Evolutionary conservation across 805 yeast genomes (phyloP).

Genomic region (Phaffomyces antillensis): DNA sequence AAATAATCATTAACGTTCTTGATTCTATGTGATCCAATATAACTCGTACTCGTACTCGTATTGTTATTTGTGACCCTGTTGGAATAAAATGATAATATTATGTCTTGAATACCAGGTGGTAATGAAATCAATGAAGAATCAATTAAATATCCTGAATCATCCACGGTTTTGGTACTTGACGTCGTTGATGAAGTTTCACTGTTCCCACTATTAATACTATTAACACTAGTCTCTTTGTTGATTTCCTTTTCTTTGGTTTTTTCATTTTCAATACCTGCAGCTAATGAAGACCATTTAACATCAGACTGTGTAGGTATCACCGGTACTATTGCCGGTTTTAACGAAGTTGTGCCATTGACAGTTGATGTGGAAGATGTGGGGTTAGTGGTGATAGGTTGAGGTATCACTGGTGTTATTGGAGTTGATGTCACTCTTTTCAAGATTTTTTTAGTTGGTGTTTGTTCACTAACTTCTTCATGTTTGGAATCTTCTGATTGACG

Average conservation of each 20-base stretch:
- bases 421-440: neutral
- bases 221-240: neutral
- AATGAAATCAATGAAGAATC: conserved; percentile 15
- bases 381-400: neutral
- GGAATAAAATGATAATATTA: conserved; percentile 22
- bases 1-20: conserved; percentile 6
- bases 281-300: conserved; percentile 43
- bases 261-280: conserved; percentile 6
- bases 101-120: conserved; percentile 28
- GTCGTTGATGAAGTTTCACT: neutral
- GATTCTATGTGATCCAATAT: conserved; percentile 7
- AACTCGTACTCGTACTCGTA: neutral
- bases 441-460: no score
- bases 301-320: conserved; percentile 37
- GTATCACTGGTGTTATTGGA: neutral
- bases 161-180: conserved; percentile 1
- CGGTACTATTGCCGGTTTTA: conserved; percentile 50
- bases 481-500: neutral
- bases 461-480: no score
- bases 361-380: conserved; percentile 1
- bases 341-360: conserved; percentile 6
- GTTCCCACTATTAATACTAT: no score
- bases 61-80: conserved; percentile 2
- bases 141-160: conserved; percentile 13
- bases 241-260: neutral